Conservation (phyloP, 495 filamentous ascomycete species). For the Daldinia vernicosa region DNA sequence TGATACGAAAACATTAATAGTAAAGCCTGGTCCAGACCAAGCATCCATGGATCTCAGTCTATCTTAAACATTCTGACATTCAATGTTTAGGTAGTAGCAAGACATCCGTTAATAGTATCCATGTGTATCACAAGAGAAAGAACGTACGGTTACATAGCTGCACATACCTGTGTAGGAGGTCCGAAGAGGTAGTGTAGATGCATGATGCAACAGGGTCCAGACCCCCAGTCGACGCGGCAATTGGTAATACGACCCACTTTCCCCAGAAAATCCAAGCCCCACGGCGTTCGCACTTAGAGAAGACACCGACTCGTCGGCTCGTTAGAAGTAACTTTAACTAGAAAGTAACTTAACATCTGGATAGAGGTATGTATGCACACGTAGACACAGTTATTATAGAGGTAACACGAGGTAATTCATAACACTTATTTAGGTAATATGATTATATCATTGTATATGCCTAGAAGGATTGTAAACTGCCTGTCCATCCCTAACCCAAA, state of each 20-base stretch:
- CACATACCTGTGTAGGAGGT: too few species aligned
- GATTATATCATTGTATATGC: background rate
- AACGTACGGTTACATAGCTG: background rate
- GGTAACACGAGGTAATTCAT: background rate
- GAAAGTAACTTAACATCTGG: too few species aligned
- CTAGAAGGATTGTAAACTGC: background rate
- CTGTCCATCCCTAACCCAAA: background rate
- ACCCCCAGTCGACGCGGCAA: constrained; percentile 10
- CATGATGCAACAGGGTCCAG: constrained; percentile 37
- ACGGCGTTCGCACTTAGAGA: constrained; percentile 1
- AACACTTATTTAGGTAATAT: background rate
- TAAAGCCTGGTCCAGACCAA: background rate
- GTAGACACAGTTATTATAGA: background rate
- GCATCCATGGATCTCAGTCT: background rate
- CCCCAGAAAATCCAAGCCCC: constrained; percentile 37
- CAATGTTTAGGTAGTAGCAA: too few species aligned
- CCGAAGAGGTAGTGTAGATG: constrained; percentile 15
- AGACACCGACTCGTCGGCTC: constrained; percentile 16
- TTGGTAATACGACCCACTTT: constrained; percentile 29
- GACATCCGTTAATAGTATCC: background rate
- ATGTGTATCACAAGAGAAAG: background rate
- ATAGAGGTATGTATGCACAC: too few species aligned
- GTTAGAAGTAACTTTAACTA: background rate
- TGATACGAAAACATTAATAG: background rate
- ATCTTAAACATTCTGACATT: too few species aligned